phyloP scores from a whole-genome alignment of 1,284 basidiomycete genomes.

The Amylostereum areolatum region DNA sequence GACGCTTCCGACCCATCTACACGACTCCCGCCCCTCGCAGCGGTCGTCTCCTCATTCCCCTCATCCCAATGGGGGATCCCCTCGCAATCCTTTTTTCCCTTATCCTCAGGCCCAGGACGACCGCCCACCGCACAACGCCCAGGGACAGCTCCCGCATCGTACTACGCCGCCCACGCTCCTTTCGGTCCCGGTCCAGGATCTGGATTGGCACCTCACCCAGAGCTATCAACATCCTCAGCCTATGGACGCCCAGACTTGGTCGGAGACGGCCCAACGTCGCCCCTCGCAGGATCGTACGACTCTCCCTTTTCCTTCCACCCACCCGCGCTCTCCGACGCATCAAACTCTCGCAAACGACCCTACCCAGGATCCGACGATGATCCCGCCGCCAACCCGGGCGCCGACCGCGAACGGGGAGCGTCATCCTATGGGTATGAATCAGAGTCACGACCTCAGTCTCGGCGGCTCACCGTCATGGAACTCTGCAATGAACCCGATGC shows the following conservation, averaged over 20 bases:
- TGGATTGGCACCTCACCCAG: slow-evolving; percentile 28
- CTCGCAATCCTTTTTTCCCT: slow-evolving; percentile 21
- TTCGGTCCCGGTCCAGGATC: slow-evolving; percentile 37
- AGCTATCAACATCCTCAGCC: slow-evolving; percentile 7
- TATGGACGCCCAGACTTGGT: slow-evolving; percentile 28
- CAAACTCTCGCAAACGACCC: slow-evolving; percentile 52
- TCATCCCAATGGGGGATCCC: slow-evolving; percentile 34
- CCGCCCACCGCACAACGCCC: slow-evolving; percentile 46
- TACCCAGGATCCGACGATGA: slow-evolving; percentile 49
- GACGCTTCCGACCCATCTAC: slow-evolving; percentile 21
- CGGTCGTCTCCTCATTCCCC: slow-evolving; percentile 63
- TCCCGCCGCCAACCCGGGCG: slow-evolving; percentile 26
- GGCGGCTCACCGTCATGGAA: slow-evolving; percentile 77
- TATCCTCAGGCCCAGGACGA: slow-evolving; percentile 27
- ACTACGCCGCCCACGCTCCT: slow-evolving; percentile 33
- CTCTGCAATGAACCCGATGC: slow-evolving; percentile 65
- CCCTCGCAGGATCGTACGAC: slow-evolving; percentile 37
- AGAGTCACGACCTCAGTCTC: slow-evolving; percentile 68
- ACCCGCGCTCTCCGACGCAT: slow-evolving; percentile 43
- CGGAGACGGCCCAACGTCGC: slow-evolving; percentile 24
- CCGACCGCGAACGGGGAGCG: slow-evolving; percentile 21
- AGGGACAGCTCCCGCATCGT: slow-evolving; percentile 58
- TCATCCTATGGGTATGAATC: slow-evolving; percentile 39
- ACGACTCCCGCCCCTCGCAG: slow-evolving; percentile 65
- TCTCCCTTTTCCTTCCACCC: slow-evolving; percentile 80